A percentile compares a stretch with the other conserved stretches of the same genome.
Conservation (phyloP, 306 rosid genomes). For the Trifolium dubium region DNA sequence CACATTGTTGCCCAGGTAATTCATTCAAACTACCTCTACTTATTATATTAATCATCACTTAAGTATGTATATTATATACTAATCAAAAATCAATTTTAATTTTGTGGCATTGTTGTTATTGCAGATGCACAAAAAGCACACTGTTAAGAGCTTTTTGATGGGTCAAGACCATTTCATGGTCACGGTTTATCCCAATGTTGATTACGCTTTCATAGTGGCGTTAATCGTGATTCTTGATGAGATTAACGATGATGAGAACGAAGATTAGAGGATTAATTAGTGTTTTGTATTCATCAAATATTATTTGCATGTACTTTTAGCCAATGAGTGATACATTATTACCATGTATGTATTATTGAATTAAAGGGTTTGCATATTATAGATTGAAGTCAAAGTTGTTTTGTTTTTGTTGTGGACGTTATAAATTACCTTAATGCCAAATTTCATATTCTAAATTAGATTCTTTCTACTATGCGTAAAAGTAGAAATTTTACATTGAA, state of each 20-base stretch:
- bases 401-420: no score
- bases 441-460: no score
- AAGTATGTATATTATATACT: not conserved
- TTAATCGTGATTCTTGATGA: conserved; percentile 53
- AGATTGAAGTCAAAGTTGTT: no score
- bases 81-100: not conserved
- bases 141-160: conserved; percentile 45
- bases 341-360: no score
- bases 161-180: conserved; percentile 56
- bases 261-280: no score
- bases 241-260: conserved; percentile 30
- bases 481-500: no score
- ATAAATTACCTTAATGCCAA: no score
- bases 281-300: no score
- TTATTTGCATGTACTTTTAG: no score
- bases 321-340: no score
- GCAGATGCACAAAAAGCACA: conserved; percentile 63
- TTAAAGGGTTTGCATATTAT: no score
- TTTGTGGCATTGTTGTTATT: conserved; percentile 7
- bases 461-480: no score
- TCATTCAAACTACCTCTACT: not conserved
- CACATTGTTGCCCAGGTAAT: conserved; percentile 54
- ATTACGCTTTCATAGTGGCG: conserved; percentile 58
- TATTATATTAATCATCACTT: not conserved
- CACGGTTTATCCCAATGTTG: conserved; percentile 51